Conservation (phyloP, 78 protist genomes). For the Dictyostelium intermedium region DNA sequence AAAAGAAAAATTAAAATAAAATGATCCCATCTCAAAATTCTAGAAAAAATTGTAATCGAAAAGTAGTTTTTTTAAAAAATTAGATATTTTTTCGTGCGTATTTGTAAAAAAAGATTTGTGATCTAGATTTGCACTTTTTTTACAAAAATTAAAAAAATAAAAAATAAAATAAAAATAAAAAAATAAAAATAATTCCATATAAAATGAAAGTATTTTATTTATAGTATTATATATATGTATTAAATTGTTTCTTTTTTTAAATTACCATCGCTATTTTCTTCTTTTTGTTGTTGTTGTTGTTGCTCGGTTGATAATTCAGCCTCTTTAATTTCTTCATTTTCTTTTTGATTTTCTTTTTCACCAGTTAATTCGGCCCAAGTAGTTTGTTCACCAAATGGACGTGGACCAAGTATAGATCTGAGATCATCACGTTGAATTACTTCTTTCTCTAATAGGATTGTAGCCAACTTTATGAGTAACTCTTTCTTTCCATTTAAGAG, state of each 20-base stretch:
- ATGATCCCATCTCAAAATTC: too few species aligned
- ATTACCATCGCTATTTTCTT: not conserved
- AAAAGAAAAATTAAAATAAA: too few species aligned
- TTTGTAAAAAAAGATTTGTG: too few species aligned
- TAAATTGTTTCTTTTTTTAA: not conserved
- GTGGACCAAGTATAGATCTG: slow-evolving; percentile 80
- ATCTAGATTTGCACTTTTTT: too few species aligned
- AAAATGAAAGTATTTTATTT: not conserved
- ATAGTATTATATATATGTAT: not conserved
- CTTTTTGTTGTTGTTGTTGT: not conserved
- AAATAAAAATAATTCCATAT: not conserved
- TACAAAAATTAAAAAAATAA: too few species aligned
- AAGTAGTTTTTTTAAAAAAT: too few species aligned
- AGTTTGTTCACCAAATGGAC: slow-evolving; percentile 83
- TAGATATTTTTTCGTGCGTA: not conserved
- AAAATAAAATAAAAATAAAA: not conserved
- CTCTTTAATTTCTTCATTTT: not conserved
- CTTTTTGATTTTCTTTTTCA: not conserved
- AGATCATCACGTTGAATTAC: slow-evolving; percentile 89
- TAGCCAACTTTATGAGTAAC: slow-evolving; percentile 79
- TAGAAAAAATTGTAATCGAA: too few species aligned
- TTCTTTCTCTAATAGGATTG: slow-evolving; percentile 90
- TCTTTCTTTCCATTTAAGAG: slow-evolving; percentile 82
- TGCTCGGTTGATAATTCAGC: not conserved
- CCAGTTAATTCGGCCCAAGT: slow-evolving; percentile 80